Base-by-base conservation (phyloP, 768 basidiomycete genomes). In the Postia placenta region DNA sequence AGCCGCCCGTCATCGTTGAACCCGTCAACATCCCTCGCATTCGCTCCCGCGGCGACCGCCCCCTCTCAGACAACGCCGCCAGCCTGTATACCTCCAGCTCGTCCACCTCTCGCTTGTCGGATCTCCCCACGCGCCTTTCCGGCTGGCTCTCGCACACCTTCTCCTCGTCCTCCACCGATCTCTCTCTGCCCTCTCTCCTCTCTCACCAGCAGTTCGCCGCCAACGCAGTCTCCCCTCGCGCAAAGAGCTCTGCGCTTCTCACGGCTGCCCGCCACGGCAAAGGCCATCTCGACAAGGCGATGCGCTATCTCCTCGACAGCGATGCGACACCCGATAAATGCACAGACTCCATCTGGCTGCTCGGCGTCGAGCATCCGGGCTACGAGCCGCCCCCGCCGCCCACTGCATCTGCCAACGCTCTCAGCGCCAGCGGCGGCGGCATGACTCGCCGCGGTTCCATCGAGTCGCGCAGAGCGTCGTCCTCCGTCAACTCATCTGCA, bases 221-320 rank as follows among this genome's bases (percentile, higher is more conserved):
- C 14, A 46, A 59, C 5, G 35, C 67, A 0, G 54, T 52, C 33
- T 71, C 70, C 1, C 73, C 79, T 39, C 78, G 74, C 59, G 49
- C 66, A 50, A 76, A 76, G 60, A 52, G 67, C 1, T 69, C 70
- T 15, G 74, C 81, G 0, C 69, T 89, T 11, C 70, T 89, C 42
- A 76, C 80, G 1, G 85, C 83, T 0, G 85, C 83, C 2, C 83
- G 81, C 58, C 79, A 85, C 57, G 81, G 86, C 36, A 85, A 84
- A 56, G 84, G 82, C 20, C 83, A 85, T 50, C 66, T 89, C 43
- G 87, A 89, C 70, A 87, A 86, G 64, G 89, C 87, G 2, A 81
- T 92, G 73, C 75, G 92, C 39, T 90, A 92, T 67, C 72, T 97
- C n/a, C 75, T 95, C 52, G 94, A 97, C 68, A 80, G 81, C 56